Evolutionary conservation across 305 asterid genomes (phyloP), one percentile per base, ranked within the genome.

Genomic region (Fraxinus baroniana): DNA sequence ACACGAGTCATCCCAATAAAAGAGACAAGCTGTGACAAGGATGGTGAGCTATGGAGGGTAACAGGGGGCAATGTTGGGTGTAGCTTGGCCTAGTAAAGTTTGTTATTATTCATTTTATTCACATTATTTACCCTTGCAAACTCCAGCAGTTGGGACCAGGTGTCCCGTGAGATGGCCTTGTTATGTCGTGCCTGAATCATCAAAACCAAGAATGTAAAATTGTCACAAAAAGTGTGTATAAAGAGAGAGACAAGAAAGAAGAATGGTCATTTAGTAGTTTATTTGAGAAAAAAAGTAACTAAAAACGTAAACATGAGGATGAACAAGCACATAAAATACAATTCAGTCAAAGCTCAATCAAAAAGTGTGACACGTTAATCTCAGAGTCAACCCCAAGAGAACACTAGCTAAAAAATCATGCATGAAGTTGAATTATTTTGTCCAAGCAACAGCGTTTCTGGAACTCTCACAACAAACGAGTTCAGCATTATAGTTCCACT

Each of bases 81-180:
- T 60, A 60, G 70, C 70, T 60, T 60, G 70, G 70, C 7, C 8
- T 70, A 30, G 41, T 4, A 70, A 70, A n/a, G 39, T 30, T 71
- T 17, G 76, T 17, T 17, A 17, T 17, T 71, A 41, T 46, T 46
- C 66, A 30, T 6, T 39, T n/a, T 22, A 66, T 70, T 20, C 72
- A 64, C 30, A 7, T 60, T 55, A 79, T 79, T 87, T 94, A 96
- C 99, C 97, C 94, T 91, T 10, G 95, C 97, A 89, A 96, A 96
- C 88, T 94, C 99, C 87, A 94, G 90, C 22, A 96, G 95, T 82
- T 96, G 99, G 83, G 99, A 86, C 99, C 99, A 94, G 82, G 99
- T 96, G 85, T 96, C 99, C 71, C 97, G 95, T 60, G 99, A 96
- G 85, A 96, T 94, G n/a, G 99, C 99, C 87, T 96, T 96, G 87